Evolutionary conservation across 306 rosid genomes (phyloP).

Genomic region (Luffa acutangula): DNA sequence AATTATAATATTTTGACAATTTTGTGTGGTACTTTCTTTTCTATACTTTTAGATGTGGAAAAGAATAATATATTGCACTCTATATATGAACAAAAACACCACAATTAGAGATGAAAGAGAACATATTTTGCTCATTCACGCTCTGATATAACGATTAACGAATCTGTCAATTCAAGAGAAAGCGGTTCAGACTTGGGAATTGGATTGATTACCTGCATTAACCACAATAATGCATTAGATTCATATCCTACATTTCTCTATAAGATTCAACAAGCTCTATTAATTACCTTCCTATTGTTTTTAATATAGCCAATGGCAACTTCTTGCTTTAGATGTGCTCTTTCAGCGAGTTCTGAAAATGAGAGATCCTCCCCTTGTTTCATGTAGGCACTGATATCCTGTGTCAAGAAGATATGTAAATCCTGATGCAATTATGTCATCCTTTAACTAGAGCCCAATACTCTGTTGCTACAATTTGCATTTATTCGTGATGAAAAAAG

Average conservation of each 20-base stretch:
- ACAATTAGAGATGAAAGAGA: conserved; percentile 1
- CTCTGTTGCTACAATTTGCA: background rate
- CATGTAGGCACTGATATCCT: conserved; percentile 79
- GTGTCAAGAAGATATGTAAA: conserved; percentile 10
- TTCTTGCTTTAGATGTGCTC: conserved; percentile 78
- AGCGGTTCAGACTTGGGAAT: conserved; percentile 73
- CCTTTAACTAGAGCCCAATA: background rate
- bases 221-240: conserved; percentile 18
- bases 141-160: conserved; percentile 86
- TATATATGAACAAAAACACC: background rate
- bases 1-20: background rate
- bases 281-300: conserved; percentile 68
- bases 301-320: conserved; percentile 92
- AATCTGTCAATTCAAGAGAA: conserved; percentile 62
- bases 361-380: conserved; percentile 84
- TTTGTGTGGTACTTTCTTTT: background rate
- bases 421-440: background rate
- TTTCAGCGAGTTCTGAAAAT: conserved; percentile 68
- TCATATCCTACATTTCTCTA: background rate
- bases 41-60: background rate
- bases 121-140: conserved; percentile 42
- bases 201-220: conserved; percentile 79
- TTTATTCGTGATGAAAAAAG: background rate
- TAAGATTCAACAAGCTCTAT: conserved; percentile 3
- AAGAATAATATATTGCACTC: background rate